These are phyloP conservation scores for Trichoderma hamatum DNA, from an alignment of 2,329 filamentous ascomycete genomes.

Conservation along the genomic window DNA sequence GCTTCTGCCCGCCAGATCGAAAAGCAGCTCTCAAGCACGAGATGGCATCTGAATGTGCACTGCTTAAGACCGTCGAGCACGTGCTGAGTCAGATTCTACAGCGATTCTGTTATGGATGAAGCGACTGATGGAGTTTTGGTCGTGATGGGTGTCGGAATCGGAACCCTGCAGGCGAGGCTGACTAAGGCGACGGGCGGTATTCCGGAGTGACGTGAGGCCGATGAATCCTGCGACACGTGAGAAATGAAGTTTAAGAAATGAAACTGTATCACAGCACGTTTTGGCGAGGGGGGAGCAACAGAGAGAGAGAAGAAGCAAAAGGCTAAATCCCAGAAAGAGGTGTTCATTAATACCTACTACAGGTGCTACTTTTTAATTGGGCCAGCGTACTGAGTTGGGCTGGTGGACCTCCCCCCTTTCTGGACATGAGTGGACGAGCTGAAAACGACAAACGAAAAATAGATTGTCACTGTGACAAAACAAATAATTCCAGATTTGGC, in stretches of 20 bases:
- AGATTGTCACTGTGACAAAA: not conserved
- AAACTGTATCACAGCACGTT: not conserved
- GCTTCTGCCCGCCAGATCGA: not conserved
- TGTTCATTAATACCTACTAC: constrained; percentile 9
- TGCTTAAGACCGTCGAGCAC: not conserved
- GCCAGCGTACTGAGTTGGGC: not conserved
- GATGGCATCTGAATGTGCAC: not conserved
- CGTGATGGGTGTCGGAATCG: not conserved
- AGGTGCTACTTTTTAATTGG: not conserved
- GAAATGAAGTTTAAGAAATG: not conserved
- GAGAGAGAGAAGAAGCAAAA: not conserved
- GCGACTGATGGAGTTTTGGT: not conserved
- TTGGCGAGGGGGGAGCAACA: not conserved
- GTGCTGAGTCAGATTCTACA: not conserved
- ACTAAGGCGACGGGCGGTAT: constrained; percentile 1
- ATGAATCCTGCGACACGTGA: not conserved
- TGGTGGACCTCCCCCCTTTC: constrained; percentile 12
- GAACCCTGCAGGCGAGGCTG: not conserved
- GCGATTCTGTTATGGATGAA: not conserved
- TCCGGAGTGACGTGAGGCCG: not conserved
- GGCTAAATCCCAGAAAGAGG: not conserved
- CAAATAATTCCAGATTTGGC: not conserved
- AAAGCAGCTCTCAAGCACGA: not conserved
- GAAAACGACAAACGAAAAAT: not conserved
- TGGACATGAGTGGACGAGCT: not conserved